A percentile compares a stretch with the other conserved stretches of the same genome.
phyloP scores from a whole-genome alignment of 352 stramenopile species.

The Aphanomyces cochlioides region DNA sequence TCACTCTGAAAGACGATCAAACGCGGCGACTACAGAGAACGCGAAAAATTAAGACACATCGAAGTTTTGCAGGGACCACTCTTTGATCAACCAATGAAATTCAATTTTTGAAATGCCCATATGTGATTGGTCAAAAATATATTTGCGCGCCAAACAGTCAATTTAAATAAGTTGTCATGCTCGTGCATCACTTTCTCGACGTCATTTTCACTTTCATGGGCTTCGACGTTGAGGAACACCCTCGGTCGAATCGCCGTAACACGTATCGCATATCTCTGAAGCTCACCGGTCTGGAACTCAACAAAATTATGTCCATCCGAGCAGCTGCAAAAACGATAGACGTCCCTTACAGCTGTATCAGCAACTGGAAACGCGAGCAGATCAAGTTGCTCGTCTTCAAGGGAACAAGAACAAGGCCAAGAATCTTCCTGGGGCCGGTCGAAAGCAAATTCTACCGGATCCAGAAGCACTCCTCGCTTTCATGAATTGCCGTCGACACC shows the following conservation, averaged over 20 bases:
- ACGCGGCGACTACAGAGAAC: conserved; percentile 1
- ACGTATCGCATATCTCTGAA: conserved; percentile 8
- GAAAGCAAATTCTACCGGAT: not conserved
- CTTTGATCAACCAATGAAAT: not conserved
- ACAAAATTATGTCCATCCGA: not conserved
- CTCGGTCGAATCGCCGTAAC: no score
- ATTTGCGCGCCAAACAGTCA: not conserved
- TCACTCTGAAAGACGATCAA: no score
- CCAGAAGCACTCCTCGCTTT: not conserved
- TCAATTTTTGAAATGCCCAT: not conserved
- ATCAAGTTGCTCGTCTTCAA: not conserved
- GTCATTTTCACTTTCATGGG: not conserved
- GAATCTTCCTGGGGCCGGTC: conserved; percentile 12
- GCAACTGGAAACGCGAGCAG: not conserved
- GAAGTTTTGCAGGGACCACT: not conserved
- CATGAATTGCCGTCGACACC: not conserved
- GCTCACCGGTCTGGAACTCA: not conserved
- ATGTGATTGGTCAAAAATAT: conserved; percentile 10
- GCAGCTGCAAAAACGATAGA: not conserved
- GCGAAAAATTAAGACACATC: not conserved
- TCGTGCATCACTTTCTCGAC: not conserved
- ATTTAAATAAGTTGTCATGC: conserved; percentile 7
- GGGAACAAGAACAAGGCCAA: conserved; percentile 13
- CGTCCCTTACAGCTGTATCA: not conserved
- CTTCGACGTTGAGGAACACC: not conserved